phyloP scores from a whole-genome alignment of 495 filamentous ascomycete genomes.

The Antarctomyces pellizariae region DNA sequence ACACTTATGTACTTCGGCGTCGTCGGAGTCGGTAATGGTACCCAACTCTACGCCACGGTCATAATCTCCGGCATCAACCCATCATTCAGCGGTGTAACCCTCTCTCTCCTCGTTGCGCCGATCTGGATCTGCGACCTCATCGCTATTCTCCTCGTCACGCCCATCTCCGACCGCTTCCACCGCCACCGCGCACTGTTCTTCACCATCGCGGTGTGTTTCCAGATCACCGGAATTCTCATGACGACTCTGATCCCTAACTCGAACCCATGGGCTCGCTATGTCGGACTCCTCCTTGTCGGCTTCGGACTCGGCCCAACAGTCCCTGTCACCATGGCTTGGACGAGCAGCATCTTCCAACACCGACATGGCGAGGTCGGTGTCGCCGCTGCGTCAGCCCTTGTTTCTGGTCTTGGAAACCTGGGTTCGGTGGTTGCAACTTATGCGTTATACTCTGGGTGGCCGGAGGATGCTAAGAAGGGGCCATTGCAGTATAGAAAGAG shows the following conservation, averaged over 20 bases:
- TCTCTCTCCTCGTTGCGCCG: constrained; percentile 66
- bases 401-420: constrained; percentile 67
- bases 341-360: constrained; percentile 70
- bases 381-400: constrained; percentile 65
- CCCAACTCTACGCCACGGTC: constrained; percentile 64
- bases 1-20: constrained; percentile 86
- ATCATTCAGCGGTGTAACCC: constrained; percentile 41
- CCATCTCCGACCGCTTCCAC: constrained; percentile 73
- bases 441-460: constrained; percentile 72
- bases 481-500: constrained; percentile 56
- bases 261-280: constrained; percentile 68
- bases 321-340: constrained; percentile 85
- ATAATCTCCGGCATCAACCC: constrained; percentile 66
- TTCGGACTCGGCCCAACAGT: constrained; percentile 85
- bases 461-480: constrained; percentile 39
- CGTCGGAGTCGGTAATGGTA: constrained; percentile 75
- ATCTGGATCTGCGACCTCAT: constrained; percentile 90
- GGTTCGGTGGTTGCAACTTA: constrained; percentile 75
- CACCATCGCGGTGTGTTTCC: constrained; percentile 42
- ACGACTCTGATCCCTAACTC: constrained; percentile 46
- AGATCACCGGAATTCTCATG: constrained; percentile 62
- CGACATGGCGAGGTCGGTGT: constrained; percentile 83
- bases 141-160: constrained; percentile 67
- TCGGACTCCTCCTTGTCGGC: constrained; percentile 69
- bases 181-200: constrained; percentile 69